phyloP scores from a whole-genome alignment of 192 early-diverging fungal species.

The Podila clonocystis region DNA sequence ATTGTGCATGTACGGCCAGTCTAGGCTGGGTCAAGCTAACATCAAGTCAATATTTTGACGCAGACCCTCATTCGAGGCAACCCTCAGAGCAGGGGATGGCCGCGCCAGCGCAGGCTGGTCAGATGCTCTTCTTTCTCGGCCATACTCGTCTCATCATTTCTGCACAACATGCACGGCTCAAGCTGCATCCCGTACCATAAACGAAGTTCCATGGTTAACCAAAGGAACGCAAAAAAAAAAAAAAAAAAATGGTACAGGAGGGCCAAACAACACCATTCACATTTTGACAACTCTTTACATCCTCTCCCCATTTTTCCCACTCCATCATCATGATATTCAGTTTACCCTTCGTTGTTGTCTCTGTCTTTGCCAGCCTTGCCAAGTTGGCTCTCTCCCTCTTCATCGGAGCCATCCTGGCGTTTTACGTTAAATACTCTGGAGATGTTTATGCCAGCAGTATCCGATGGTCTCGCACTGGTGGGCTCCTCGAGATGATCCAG shows the following conservation, averaged over 20 bases:
- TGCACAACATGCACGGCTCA: neutral
- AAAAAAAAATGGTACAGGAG: too few species aligned
- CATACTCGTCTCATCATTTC: neutral
- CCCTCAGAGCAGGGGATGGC: too few species aligned
- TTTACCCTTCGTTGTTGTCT: neutral
- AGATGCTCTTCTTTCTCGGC: neutral
- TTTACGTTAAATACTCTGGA: constrained; percentile 1
- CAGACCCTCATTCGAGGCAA: too few species aligned
- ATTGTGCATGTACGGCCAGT: too few species aligned
- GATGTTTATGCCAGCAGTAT: constrained; percentile 9
- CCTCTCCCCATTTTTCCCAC: neutral
- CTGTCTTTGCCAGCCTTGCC: neutral
- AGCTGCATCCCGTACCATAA: too few species aligned
- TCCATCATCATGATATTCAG: constrained; percentile 1
- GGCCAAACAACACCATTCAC: too few species aligned
- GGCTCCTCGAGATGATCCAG: neutral
- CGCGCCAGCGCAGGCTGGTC: too few species aligned
- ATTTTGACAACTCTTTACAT: neutral
- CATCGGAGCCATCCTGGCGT: neutral
- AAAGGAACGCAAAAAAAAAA: too few species aligned
- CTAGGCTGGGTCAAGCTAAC: too few species aligned
- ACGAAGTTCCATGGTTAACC: too few species aligned
- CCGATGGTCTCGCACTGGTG: constrained; percentile 18
- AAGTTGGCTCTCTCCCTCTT: neutral
- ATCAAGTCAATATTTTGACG: too few species aligned